These are phyloP conservation scores for Arctium minus DNA, from an alignment of 129 eudicot species.

Conservation along the genomic window DNA sequence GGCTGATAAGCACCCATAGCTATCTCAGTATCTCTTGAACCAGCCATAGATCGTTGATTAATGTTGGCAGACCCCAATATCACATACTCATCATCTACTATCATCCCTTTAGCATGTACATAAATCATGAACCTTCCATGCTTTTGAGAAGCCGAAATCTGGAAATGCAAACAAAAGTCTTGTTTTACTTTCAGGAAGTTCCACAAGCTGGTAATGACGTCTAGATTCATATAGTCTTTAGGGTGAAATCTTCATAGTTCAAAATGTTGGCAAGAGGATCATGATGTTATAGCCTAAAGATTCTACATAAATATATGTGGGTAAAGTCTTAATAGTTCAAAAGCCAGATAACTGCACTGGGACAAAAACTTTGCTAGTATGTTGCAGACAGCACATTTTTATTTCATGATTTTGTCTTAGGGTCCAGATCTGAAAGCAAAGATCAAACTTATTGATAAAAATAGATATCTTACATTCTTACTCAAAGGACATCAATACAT, in stretches of 20 bases:
- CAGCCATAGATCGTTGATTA: constrained; percentile 95
- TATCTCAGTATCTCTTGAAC: constrained; percentile 94
- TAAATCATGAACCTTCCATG: constrained; percentile 73
- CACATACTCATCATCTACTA: constrained; percentile 91
- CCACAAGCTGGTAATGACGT: not conserved
- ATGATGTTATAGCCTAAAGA: not conserved
- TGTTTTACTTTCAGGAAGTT: not conserved
- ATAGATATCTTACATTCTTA: not conserved
- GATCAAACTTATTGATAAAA: not conserved
- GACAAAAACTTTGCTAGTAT: not conserved
- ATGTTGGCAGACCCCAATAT: constrained; percentile 90
- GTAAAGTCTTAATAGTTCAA: not conserved
- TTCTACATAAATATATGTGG: not conserved
- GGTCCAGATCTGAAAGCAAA: not conserved
- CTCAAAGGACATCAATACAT: not conserved
- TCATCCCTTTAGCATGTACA: constrained; percentile 96
- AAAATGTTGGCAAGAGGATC: not conserved
- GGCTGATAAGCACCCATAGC: constrained; percentile 97
- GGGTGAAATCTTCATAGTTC: not conserved
- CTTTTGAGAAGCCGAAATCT: constrained; percentile 73
- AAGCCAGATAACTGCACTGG: not conserved
- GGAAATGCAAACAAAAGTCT: not conserved
- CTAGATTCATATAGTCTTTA: not conserved
- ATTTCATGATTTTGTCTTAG: not conserved
- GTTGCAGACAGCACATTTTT: not conserved